These are phyloP conservation scores for Tulasnella sp. DNA, from an alignment of 768 basidiomycete genomes.

Conservation along the genomic window DNA sequence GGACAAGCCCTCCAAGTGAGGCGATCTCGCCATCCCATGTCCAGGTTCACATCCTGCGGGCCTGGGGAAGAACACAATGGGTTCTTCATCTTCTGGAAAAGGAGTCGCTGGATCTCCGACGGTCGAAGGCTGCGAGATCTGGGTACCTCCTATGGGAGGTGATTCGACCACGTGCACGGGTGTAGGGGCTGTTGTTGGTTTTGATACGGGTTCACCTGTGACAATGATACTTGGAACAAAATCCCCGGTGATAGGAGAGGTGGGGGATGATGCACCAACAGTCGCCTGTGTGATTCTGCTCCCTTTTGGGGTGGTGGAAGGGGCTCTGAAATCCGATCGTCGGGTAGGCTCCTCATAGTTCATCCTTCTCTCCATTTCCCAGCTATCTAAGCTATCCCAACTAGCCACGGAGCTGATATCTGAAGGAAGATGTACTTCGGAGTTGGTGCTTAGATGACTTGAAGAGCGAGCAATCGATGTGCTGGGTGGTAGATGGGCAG, in stretches of 20 bases:
- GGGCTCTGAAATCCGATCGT: slow-evolving; percentile 1
- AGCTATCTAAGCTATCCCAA: slow-evolving; percentile 14
- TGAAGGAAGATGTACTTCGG: not conserved
- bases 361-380: slow-evolving; percentile 8
- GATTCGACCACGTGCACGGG: not conserved
- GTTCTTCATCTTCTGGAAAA: not conserved
- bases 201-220: not conserved
- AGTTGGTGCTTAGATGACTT: not conserved
- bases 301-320: not conserved
- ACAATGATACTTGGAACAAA: slow-evolving; percentile 7
- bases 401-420: slow-evolving; percentile 11
- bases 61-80: slow-evolving; percentile 6
- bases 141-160: too few species aligned
- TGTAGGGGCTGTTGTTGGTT: not conserved
- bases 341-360: slow-evolving; percentile 8
- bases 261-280: not conserved
- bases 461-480: slow-evolving; percentile 4
- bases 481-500: not conserved
- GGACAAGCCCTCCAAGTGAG: slow-evolving; percentile 1
- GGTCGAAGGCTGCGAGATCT: not conserved
- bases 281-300: not conserved
- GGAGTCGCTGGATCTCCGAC: not conserved
- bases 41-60: slow-evolving; percentile 6
- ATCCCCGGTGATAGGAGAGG: not conserved
- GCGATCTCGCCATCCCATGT: slow-evolving; percentile 2